phyloP scores from a whole-genome alignment of 176 grass and related monocot genomes.

The Paspalum notatum region DNA sequence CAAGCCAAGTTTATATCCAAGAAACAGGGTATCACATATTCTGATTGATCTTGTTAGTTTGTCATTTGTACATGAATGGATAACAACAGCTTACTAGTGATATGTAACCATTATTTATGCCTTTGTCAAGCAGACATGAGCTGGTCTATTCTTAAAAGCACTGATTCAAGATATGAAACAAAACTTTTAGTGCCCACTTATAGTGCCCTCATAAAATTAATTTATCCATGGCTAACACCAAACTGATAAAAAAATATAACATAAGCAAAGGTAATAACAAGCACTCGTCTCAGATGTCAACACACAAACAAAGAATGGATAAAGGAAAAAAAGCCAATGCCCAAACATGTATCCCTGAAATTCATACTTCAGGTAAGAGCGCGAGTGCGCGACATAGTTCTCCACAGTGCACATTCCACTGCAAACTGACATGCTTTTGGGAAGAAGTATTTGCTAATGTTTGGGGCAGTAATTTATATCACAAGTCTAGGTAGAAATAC shows the following conservation, averaged over 20 bases:
- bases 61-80: not conserved
- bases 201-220: slow-evolving; percentile 11
- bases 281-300: not conserved
- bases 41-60: not conserved
- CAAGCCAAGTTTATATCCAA: not conserved
- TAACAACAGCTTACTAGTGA: not conserved
- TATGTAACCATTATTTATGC: not conserved
- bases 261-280: not conserved
- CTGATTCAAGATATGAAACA: not conserved
- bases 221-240: not conserved
- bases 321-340: not conserved
- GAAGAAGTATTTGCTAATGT: slow-evolving; percentile 4
- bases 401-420: not conserved
- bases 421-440: slow-evolving; percentile 11
- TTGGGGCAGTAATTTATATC: not conserved
- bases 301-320: slow-evolving; percentile 15
- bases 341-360: slow-evolving; percentile 17
- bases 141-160: slow-evolving; percentile 6
- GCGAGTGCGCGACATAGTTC: slow-evolving; percentile 7
- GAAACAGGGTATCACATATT: not conserved
- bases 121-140: not conserved
- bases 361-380: slow-evolving; percentile 4
- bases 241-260: not conserved
- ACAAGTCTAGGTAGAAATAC: too few relatives aligned
- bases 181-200: not conserved